Evolutionary conservation across 441 rosid genomes (phyloP).

Genomic region (Euphorbia corollata): DNA sequence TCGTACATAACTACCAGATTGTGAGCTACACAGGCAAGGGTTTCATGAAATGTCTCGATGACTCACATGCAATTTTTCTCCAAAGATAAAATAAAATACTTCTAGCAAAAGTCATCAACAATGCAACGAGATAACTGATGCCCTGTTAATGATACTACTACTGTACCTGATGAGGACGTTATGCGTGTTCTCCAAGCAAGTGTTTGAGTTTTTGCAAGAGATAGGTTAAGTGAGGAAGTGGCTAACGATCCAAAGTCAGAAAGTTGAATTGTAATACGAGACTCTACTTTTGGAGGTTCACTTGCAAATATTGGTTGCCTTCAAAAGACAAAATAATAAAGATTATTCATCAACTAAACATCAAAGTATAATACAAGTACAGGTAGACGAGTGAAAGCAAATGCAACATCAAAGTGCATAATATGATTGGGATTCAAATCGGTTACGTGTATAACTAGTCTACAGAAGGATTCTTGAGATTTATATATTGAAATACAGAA

Average conservation of each 20-base stretch:
- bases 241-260: conserved; percentile 49
- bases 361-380: background rate
- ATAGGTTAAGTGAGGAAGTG: conserved; percentile 54
- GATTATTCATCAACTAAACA: conserved; percentile 23
- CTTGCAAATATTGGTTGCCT: conserved; percentile 47
- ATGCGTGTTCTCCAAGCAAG: conserved; percentile 87
- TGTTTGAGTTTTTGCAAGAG: conserved; percentile 51
- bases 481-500: background rate
- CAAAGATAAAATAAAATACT: too few species aligned
- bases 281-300: conserved; percentile 39
- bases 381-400: conserved; percentile 4
- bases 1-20: background rate
- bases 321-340: conserved; percentile 27
- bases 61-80: background rate
- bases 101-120: background rate
- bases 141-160: conserved; percentile 6
- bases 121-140: background rate
- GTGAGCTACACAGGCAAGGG: background rate
- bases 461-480: background rate
- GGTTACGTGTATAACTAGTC: background rate
- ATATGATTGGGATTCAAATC: background rate
- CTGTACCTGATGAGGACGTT: conserved; percentile 66
- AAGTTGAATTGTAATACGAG: conserved; percentile 64
- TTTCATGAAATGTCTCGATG: conserved; percentile 1
- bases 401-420: background rate